These are phyloP conservation scores for Citrus hindsii DNA, from an alignment of 345 rosid genomes.

Conservation along the genomic window DNA sequence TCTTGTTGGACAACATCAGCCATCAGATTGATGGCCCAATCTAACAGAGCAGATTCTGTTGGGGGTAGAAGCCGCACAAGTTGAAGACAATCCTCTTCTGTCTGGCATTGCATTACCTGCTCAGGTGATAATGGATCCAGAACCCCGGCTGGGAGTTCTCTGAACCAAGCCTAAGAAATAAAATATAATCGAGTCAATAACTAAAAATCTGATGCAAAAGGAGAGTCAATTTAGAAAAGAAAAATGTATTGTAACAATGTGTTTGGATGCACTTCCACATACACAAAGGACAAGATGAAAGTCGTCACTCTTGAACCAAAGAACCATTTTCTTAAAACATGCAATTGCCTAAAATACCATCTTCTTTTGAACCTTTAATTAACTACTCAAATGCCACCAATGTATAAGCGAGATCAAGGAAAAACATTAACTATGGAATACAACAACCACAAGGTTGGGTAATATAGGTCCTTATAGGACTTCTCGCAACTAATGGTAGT, in stretches of 20 bases:
- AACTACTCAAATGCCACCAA: background rate
- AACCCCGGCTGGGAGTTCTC: constrained; percentile 93
- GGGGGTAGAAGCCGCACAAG: constrained; percentile 78
- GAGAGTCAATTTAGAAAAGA: background rate
- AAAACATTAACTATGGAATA: background rate
- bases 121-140: constrained; percentile 81
- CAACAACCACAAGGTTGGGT: background rate
- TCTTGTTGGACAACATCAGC: constrained; percentile 90
- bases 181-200: background rate
- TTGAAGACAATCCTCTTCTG: constrained; percentile 78
- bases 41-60: constrained; percentile 79
- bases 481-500: background rate
- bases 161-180: constrained; percentile 83
- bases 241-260: background rate
- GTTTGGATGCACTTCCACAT: background rate
- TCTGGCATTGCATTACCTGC: constrained; percentile 76
- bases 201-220: background rate
- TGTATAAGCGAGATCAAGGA: background rate
- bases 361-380: background rate
- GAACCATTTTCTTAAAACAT: background rate
- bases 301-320: background rate
- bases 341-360: background rate
- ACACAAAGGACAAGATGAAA: background rate
- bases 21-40: constrained; percentile 94
- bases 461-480: background rate